A percentile compares a stretch with the other conserved stretches of the same genome.
These are phyloP conservation scores for Spizellomyces punctatus DNA, from an alignment of 192 early-diverging fungal species.

Conservation along the genomic window DNA sequence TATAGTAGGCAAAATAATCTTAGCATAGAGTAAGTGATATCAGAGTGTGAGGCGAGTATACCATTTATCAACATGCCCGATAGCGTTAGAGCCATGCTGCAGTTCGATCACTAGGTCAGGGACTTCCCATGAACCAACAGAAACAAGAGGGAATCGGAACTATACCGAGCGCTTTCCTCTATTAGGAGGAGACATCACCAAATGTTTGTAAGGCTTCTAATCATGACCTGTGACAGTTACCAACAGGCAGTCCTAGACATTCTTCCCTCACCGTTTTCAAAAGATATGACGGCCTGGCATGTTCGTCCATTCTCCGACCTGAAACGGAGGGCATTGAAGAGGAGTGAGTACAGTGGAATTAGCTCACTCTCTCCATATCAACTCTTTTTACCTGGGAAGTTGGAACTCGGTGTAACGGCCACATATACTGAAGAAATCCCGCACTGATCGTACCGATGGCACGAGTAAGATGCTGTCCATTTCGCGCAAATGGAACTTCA, in stretches of 20 bases:
- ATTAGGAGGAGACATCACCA: not conserved
- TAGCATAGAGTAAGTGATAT: too few relatives aligned
- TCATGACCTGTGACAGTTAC: not conserved
- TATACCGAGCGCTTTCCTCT: not conserved
- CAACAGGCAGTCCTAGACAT: not conserved
- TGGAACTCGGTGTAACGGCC: too few relatives aligned
- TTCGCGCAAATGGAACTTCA: too few relatives aligned
- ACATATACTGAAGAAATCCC: too few relatives aligned
- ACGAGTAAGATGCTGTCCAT: too few relatives aligned
- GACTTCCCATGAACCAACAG: too few relatives aligned
- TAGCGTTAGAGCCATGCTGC: not conserved
- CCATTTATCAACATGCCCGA: constrained; percentile 1
- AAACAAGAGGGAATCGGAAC: not conserved
- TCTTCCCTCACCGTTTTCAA: constrained; percentile 3
- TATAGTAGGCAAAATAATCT: too few relatives aligned
- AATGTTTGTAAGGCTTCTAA: not conserved
- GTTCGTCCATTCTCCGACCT: constrained; percentile 3
- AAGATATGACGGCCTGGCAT: not conserved
- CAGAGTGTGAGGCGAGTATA: not conserved
- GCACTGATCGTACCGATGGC: too few relatives aligned
- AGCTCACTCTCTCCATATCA: too few relatives aligned
- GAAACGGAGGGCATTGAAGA: not conserved
- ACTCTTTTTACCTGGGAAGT: too few relatives aligned
- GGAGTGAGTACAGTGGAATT: too few relatives aligned
- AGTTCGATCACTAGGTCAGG: too few relatives aligned